Evolutionary conservation across 345 rosid species (phyloP).

Genomic region (Euclidium syriacum): DNA sequence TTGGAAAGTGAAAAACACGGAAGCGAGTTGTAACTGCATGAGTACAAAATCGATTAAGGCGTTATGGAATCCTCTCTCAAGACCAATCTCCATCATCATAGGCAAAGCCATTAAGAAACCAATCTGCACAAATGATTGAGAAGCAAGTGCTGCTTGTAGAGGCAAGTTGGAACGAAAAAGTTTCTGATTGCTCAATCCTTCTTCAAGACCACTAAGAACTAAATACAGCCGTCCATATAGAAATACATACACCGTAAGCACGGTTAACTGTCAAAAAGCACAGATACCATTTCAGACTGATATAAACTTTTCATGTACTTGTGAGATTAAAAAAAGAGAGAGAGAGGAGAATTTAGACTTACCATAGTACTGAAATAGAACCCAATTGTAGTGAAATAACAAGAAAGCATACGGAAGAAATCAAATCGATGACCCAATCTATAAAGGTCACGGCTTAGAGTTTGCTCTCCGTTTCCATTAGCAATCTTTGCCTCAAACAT

Average conservation of each 20-base stretch:
- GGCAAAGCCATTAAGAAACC: conserved; percentile 65
- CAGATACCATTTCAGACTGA: not conserved
- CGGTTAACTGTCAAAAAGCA: conserved; percentile 41
- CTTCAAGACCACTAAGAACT: conserved; percentile 57
- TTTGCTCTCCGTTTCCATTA: conserved; percentile 88
- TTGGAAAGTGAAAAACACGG: conserved; percentile 66
- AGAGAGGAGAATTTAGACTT: not conserved
- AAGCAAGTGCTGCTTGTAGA: conserved; percentile 58
- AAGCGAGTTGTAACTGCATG: conserved; percentile 61
- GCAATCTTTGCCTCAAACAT: conserved; percentile 92
- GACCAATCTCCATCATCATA: conserved; percentile 75
- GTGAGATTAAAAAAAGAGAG: not conserved
- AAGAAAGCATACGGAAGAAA: conserved; percentile 88
- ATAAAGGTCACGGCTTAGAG: conserved; percentile 75
- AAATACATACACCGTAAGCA: conserved; percentile 53
- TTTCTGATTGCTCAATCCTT: conserved; percentile 34
- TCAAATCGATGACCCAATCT: conserved; percentile 88
- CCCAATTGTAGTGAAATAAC: conserved; percentile 80
- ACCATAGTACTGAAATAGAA: conserved; percentile 91
- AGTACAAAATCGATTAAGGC: conserved; percentile 59
- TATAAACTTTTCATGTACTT: not conserved
- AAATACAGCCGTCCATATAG: conserved; percentile 68
- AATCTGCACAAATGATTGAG: conserved; percentile 68
- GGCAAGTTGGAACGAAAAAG: conserved; percentile 43
- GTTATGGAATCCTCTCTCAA: conserved; percentile 61